Evolutionary conservation across 345 rosid species (phyloP), one percentile per base, ranked within the genome.

Genomic region (Alliaria petiolata): DNA sequence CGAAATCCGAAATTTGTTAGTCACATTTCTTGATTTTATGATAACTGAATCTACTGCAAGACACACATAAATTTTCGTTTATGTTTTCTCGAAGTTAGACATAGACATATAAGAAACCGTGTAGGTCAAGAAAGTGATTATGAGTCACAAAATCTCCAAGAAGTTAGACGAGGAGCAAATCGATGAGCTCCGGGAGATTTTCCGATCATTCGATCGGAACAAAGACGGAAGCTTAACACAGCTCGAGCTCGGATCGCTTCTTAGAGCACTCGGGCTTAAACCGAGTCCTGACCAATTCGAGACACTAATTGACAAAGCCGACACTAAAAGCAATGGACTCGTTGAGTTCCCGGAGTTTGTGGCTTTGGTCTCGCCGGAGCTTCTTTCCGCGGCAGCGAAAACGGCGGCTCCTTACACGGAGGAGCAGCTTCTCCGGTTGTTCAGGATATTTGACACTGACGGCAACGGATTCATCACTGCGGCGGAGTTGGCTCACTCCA

Each of bases 141-240:
- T 85, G 87, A 84, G 82, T 76, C 76, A 74, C 76, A 83, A 80
- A 70, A 76, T 80, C 47, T 77, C 80, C 16, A 81, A 55, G 78
- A 79, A 86, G 81, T 80, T 88, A 52, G 89, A 88, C 64, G 96
- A 89, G 3, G 95, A 82, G 14, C 97, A 93, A 67, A 83, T 91
- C 56, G 72, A 87, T 3, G 95, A 93, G 63, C 84, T 93, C 11
- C 89, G 88, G 3, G 89, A 91, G 59, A 87, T 89, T 45, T 93
- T 93, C 77, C 84, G 96, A 9, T 84, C 96, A 4, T 93, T 93
- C 33, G 97, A 93, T 58, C 77, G 88, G 69, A 87, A 91, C 87
- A 83, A 83, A 30, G 96, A 91, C 65, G 99, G 97, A 0, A 88
- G 97, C 76, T 75, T 93, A 42, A 93, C 99, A 0, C 93, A 91